A percentile compares a stretch with the other conserved stretches of the same genome.
Evolutionary conservation across 345 rosid genomes (phyloP).

Genomic region (Brassica juncea): DNA sequence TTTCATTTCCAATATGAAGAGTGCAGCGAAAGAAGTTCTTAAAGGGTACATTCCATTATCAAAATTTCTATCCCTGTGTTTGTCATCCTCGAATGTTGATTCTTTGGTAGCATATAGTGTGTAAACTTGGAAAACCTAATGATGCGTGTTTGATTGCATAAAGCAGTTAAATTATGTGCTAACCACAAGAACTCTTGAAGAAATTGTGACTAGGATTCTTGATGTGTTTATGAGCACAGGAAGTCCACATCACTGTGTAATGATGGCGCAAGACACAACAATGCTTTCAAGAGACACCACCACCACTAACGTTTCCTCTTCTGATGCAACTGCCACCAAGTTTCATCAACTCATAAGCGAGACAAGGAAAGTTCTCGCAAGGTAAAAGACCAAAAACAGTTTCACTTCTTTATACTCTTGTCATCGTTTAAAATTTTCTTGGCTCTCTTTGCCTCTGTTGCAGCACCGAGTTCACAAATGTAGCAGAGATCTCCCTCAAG

Average conservation of each 20-base stretch:
- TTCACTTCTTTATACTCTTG: background rate
- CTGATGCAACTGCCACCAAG: slow-evolving; percentile 46
- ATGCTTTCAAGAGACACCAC: background rate
- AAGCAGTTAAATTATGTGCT: slow-evolving; percentile 73
- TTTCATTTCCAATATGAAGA: slow-evolving; percentile 62
- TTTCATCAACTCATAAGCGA: slow-evolving; percentile 80
- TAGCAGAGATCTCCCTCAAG: slow-evolving; percentile 66
- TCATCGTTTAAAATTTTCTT: background rate
- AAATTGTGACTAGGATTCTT: slow-evolving; percentile 66
- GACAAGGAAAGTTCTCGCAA: slow-evolving; percentile 68
- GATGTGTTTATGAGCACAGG: slow-evolving; percentile 74
- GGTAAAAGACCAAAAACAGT: slow-evolving; percentile 42
- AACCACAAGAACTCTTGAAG: slow-evolving; percentile 50
- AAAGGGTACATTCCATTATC: slow-evolving; percentile 55
- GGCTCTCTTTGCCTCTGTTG: slow-evolving; percentile 26
- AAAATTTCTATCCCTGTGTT: background rate
- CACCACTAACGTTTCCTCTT: slow-evolving; percentile 39
- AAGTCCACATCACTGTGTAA: slow-evolving; percentile 70
- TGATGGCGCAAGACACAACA: background rate
- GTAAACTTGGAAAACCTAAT: background rate
- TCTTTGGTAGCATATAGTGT: slow-evolving; percentile 4
- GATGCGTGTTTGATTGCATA: slow-evolving; percentile 44
- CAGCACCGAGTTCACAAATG: slow-evolving; percentile 72
- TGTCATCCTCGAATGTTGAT: background rate
- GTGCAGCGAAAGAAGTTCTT: slow-evolving; percentile 67